Conservation (phyloP, 2,329 filamentous ascomycete genomes). For the Monosporascus sp. region DNA sequence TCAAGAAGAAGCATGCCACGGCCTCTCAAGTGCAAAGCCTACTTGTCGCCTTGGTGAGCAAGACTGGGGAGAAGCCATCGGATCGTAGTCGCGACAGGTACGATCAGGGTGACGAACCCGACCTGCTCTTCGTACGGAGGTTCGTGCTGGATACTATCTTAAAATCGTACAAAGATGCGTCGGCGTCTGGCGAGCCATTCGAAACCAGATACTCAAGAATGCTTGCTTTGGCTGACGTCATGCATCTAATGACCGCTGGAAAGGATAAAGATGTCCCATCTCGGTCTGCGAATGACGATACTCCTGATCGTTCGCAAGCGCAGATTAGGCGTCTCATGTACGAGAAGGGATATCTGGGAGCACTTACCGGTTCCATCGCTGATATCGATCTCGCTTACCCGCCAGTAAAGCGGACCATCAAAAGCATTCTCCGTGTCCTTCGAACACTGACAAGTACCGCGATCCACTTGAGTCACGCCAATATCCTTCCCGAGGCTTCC, state of each 20-base stretch:
- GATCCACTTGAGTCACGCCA: slow-evolving; percentile 75
- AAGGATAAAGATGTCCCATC: slow-evolving; percentile 56
- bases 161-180: slow-evolving; percentile 86
- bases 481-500: slow-evolving; percentile 62
- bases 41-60: slow-evolving; percentile 78
- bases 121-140: slow-evolving; percentile 85
- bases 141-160: slow-evolving; percentile 93
- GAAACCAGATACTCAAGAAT: slow-evolving; percentile 85
- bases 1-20: slow-evolving; percentile 82
- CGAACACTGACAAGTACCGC: slow-evolving; percentile 84
- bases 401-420: slow-evolving; percentile 86
- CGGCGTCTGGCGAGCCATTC: slow-evolving; percentile 68
- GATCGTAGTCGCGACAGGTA: slow-evolving; percentile 52
- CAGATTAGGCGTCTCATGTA: slow-evolving; percentile 95
- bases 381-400: slow-evolving; percentile 96
- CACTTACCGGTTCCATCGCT: slow-evolving; percentile 84
- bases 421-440: slow-evolving; percentile 88
- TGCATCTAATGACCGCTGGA: slow-evolving; percentile 85
- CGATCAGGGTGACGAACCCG: slow-evolving; percentile 70
- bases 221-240: slow-evolving; percentile 82
- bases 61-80: slow-evolving; percentile 72
- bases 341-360: slow-evolving; percentile 90
- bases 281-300: slow-evolving; percentile 23
- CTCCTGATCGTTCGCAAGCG: slow-evolving; percentile 58
- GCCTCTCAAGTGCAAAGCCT: slow-evolving; percentile 82